These are phyloP conservation scores for Diversispora eburnea DNA, from an alignment of 192 early-diverging fungal species.

Conservation along the genomic window DNA sequence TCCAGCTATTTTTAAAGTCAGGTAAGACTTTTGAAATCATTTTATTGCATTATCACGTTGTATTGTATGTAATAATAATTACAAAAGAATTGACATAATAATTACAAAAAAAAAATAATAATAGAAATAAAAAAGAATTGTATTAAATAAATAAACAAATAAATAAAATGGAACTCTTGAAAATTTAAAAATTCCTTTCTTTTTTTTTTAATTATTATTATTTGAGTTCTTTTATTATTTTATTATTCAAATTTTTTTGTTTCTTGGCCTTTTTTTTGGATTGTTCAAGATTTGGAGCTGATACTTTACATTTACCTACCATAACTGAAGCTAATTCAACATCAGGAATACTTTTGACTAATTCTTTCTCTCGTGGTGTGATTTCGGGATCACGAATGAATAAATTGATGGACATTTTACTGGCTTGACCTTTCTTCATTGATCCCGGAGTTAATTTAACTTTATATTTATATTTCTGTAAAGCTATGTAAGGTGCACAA, in stretches of 20 bases:
- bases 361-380: conserved; percentile 62
- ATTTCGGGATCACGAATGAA: conserved; percentile 36
- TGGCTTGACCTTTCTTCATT: conserved; percentile 76
- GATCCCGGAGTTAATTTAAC: conserved; percentile 89
- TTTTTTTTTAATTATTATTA: no score
- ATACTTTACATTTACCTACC: conserved; percentile 85
- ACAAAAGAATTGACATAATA: no score
- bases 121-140: no score
- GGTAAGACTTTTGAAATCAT: no score
- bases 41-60: no score
- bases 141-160: no score
- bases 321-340: conserved; percentile 76
- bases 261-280: conserved; percentile 55
- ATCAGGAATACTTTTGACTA: conserved; percentile 83
- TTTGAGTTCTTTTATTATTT: conserved; percentile 25
- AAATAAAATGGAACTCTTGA: no score
- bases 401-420: conserved; percentile 42
- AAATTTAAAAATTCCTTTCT: no score
- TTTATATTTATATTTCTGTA: conserved; percentile 91
- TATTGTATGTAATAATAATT: no score
- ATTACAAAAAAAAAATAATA: no score
- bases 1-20: no score
- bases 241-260: conserved; percentile 10
- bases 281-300: conserved; percentile 70
- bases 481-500: conserved; percentile 84